Conservation (phyloP, 345 rosid genomes). For the Gossypium turneri region DNA sequence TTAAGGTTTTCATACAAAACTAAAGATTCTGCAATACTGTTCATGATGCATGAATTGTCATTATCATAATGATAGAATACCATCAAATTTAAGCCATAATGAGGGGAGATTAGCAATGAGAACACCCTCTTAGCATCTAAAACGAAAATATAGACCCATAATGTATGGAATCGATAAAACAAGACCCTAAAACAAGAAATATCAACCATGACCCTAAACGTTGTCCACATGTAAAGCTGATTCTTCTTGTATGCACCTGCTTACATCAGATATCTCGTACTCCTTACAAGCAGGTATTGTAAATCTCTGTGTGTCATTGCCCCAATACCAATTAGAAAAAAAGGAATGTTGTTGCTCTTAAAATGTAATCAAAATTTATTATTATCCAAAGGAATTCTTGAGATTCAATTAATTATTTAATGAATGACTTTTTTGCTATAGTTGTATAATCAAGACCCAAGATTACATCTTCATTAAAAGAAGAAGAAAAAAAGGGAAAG, state of each 20-base stretch:
- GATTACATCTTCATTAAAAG: background rate
- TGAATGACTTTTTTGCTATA: background rate
- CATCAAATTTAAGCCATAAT: background rate
- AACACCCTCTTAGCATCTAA: background rate
- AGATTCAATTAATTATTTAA: background rate
- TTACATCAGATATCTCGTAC: background rate
- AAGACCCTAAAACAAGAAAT: background rate
- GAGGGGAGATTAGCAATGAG: background rate
- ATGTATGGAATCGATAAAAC: background rate
- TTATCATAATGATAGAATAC: background rate
- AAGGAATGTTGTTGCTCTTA: background rate
- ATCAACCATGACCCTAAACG: background rate
- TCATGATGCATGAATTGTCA: background rate
- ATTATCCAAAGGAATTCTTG: background rate
- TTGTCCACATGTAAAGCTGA: background rate
- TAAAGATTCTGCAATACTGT: background rate
- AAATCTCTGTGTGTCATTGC: background rate
- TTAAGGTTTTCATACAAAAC: background rate
- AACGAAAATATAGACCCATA: background rate
- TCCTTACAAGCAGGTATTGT: background rate
- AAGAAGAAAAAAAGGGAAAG: no score
- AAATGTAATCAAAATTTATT: background rate
- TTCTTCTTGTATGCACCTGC: background rate
- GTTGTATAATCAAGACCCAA: background rate
- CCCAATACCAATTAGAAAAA: background rate